A percentile compares a stretch with the other conserved stretches of the same genome.
phyloP scores from a whole-genome alignment of 1,284 basidiomycete genomes.

The Phlebopus sp. region DNA sequence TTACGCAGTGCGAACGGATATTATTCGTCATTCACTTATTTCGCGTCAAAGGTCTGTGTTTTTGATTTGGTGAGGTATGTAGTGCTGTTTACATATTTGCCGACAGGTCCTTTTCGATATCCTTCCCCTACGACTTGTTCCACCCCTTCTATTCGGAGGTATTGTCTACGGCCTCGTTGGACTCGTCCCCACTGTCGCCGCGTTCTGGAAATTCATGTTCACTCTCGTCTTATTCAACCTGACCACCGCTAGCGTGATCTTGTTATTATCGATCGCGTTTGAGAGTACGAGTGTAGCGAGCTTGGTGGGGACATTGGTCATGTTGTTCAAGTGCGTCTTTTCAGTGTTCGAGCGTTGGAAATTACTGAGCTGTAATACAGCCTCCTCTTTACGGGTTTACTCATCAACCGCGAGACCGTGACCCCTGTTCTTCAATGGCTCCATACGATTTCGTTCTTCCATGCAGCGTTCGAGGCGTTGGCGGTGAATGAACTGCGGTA shows the following conservation, averaged over 20 bases:
- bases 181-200: constrained; percentile 83
- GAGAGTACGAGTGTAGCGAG: constrained; percentile 86
- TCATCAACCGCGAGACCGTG: constrained; percentile 92
- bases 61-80: neutral
- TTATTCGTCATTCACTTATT: constrained; percentile 94
- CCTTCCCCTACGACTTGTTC: constrained; percentile 88
- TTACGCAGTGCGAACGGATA: constrained; percentile 85
- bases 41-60: constrained; percentile 77
- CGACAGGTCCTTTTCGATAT: constrained; percentile 89
- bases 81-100: neutral
- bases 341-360: neutral
- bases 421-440: constrained; percentile 76
- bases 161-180: constrained; percentile 95
- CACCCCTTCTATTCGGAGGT: constrained; percentile 90
- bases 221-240: constrained; percentile 94
- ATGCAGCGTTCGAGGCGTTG: constrained; percentile 96
- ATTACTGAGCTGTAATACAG: constrained; percentile 40
- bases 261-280: constrained; percentile 88
- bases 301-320: constrained; percentile 89
- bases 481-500: constrained; percentile 95
- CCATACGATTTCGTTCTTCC: constrained; percentile 93
- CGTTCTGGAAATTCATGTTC: constrained; percentile 98
- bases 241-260: constrained; percentile 86
- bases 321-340: constrained; percentile 92
- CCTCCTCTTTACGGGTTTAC: constrained; percentile 89